A percentile compares a stretch with the other conserved stretches of the same genome.
Evolutionary conservation across 306 rosid genomes (phyloP).

Genomic region (Heteromeles arbutifolia): DNA sequence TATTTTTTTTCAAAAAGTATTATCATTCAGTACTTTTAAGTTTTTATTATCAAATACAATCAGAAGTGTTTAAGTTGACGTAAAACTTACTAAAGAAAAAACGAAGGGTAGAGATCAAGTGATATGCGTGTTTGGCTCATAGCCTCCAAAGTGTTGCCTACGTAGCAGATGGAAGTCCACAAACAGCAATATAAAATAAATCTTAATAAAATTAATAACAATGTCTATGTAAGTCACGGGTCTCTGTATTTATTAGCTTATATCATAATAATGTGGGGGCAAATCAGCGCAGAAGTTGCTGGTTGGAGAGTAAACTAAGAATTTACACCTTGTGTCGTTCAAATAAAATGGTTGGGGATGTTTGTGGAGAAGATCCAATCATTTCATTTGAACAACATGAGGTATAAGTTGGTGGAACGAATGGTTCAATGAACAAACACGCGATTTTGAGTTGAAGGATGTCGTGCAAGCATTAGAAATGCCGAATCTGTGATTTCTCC

Average conservation of each 20-base stretch:
- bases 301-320: background rate
- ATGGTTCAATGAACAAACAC: constrained; percentile 63
- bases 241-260: too few relatives aligned
- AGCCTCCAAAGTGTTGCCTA: background rate
- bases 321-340: background rate
- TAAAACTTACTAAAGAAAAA: too few relatives aligned
- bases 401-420: constrained; percentile 67
- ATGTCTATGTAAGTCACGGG: too few relatives aligned
- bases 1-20: too few relatives aligned
- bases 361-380: constrained; percentile 71
- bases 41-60: too few relatives aligned
- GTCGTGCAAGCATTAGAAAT: constrained; percentile 69
- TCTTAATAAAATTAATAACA: too few relatives aligned
- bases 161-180: too few relatives aligned
- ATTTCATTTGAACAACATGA: constrained; percentile 65
- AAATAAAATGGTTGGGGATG: constrained; percentile 58
- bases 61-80: too few relatives aligned
- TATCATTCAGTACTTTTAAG: too few relatives aligned
- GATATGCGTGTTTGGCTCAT: background rate
- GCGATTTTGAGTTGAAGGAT: constrained; percentile 78
- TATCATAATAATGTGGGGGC: background rate
- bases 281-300: background rate
- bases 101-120: background rate
- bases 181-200: too few relatives aligned
- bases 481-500: constrained; percentile 43